Evolutionary conservation across 805 yeast species (phyloP), one percentile per base, ranked within the genome.

Genomic region (Kuraishia piskuri): DNA sequence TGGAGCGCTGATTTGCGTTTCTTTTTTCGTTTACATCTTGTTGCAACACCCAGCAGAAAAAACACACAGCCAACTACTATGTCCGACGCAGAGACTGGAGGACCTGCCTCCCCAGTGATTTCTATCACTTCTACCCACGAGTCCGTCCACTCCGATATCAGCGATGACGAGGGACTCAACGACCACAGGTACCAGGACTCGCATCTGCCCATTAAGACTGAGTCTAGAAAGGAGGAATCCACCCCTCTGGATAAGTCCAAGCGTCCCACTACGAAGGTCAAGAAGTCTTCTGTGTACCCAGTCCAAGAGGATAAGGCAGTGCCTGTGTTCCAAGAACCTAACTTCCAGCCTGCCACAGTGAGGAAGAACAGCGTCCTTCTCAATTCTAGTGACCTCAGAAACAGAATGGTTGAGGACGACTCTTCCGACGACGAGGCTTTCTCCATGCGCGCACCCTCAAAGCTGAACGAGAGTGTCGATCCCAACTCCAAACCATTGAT

Each of bases 111-210:
- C 31, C 49, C 49, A 22, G 49, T 22, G 23, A 47, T 47, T 22
- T 47, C 49, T 2, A 23, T 23, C 25, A 50, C 52, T 12, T 50
- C 52, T 14, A 48, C 50, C 12, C 52, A 44, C 31, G 52, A 50
- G 22, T 37, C 48, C 40, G 23, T 50, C 37, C 48, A 50, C 37
- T 69, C 73, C 19, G 60, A 64, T 22, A 67, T 70, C 46, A 67
- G 70, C 54, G 72, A 66, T 23, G 72, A 68, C 50, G 64, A 69
- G 5, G 60, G 59, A 25, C 55, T 70, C 50, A 66, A 70, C 53
- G 74, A 52, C 44, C 53, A 53, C 50, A 50, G 55, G 22, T 23
- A 50, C 50, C 55, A 53, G 40, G 47, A 47, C 24, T 8, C 36
- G 45, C 51, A 53, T n/a, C 36, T 53, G 37, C 55, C 55, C 47